Conservation (phyloP, 1,284 basidiomycete genomes). For the Microbotryum scabiosae region DNA sequence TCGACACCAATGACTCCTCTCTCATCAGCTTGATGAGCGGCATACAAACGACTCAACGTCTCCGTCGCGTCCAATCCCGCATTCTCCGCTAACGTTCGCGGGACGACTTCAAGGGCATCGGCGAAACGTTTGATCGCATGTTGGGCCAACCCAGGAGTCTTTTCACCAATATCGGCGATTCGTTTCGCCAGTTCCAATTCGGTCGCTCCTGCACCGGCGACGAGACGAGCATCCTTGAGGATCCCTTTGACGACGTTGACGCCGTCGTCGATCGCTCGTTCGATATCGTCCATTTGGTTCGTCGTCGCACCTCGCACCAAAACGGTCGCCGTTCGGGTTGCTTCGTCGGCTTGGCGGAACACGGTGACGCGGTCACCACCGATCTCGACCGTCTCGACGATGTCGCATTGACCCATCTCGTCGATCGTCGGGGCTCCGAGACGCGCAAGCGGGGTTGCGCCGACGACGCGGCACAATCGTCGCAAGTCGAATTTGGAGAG, state of each 20-base stretch:
- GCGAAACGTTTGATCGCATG: conserved; percentile 90
- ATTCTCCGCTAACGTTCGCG: conserved; percentile 90
- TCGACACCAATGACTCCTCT: conserved; percentile 76
- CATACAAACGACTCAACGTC: conserved; percentile 76
- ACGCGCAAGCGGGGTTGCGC: conserved; percentile 90
- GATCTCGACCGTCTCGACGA: conserved; percentile 91
- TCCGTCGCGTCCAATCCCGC: conserved; percentile 92
- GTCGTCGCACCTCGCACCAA: conserved; percentile 95
- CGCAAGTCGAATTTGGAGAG: conserved; percentile 97
- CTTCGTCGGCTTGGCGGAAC: conserved; percentile 68
- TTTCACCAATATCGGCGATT: conserved; percentile 77
- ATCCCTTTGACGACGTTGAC: conserved; percentile 94
- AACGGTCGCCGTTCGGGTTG: conserved; percentile 69
- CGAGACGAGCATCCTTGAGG: conserved; percentile 78
- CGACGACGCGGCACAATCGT: conserved; percentile 85
- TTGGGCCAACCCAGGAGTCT: conserved; percentile 83
- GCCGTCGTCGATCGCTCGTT: conserved; percentile 93
- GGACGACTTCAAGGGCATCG: conserved; percentile 82
- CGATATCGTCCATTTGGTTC: conserved; percentile 89
- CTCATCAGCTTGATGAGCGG: conserved; percentile 68
- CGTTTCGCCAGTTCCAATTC: conserved; percentile 84
- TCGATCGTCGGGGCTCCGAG: conserved; percentile 92
- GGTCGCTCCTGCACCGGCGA: conserved; percentile 88
- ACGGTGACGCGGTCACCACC: conserved; percentile 98
- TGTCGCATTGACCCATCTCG: conserved; percentile 87